Conservation (phyloP, 2,329 filamentous ascomycete genomes). For the Parafenestella ontariensis region DNA sequence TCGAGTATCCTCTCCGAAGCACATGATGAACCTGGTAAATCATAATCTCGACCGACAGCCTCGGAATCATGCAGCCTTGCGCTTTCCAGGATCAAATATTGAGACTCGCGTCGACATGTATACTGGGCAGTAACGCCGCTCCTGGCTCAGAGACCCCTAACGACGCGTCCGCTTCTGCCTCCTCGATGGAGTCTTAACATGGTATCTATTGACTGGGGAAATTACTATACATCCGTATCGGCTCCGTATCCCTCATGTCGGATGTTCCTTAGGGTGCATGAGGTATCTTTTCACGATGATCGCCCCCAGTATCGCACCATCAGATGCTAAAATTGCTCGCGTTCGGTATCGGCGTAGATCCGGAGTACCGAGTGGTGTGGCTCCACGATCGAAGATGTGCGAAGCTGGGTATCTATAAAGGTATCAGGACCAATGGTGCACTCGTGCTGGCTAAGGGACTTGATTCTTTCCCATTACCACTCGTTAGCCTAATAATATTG, state of each 20-base stretch:
- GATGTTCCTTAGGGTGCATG: not conserved
- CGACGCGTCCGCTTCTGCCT: not conserved
- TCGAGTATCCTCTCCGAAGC: slow-evolving; percentile 7
- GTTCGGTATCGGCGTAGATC: not conserved
- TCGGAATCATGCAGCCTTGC: slow-evolving; percentile 7
- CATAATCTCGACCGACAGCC: slow-evolving; percentile 4
- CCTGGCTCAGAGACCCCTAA: no score
- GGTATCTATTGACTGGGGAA: not conserved
- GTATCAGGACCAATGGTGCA: not conserved
- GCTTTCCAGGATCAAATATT: slow-evolving; percentile 4
- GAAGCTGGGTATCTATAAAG: not conserved
- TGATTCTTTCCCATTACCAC: not conserved
- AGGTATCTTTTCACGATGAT: not conserved
- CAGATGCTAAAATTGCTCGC: not conserved
- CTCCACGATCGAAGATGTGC: not conserved
- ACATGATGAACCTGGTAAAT: not conserved
- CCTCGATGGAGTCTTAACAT: not conserved
- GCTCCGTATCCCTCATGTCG: not conserved
- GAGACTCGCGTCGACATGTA: no score
- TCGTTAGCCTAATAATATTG: not conserved
- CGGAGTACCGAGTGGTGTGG: not conserved
- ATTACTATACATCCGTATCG: not conserved
- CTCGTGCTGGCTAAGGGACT: not conserved
- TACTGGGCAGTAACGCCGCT: no score
- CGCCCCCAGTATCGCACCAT: not conserved